Evolutionary conservation across 2,329 filamentous ascomycete genomes (phyloP), one percentile per base, ranked within the genome.

Genomic region (Leptographium radiaticola): DNA sequence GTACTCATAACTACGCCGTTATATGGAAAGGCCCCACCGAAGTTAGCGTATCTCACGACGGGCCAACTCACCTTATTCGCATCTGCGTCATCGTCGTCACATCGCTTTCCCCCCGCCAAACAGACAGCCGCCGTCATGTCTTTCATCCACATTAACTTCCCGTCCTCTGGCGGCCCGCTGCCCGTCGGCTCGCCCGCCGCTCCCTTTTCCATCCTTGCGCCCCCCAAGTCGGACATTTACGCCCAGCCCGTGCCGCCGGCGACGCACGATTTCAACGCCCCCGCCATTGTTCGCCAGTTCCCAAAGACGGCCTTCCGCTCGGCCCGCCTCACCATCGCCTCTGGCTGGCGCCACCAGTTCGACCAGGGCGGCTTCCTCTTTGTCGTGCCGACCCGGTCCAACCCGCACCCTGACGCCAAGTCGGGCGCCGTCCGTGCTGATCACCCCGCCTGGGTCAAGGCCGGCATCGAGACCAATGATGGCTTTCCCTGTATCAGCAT

Each of bases 361-460:
- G 57, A 59, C 54, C 57, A 59, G 45, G 57, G 52, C 46, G 57
- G 57, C 11, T 45, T 59, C 8, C 20, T 59, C 16, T 53, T 59
- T 5, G 49, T 42, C 10, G 13, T 59, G 20, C 57, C 57, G 3
- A 54, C 56, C 8, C 38, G 30, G 31, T 20, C 15, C n/a, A 55
- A 55, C 46, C 53, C 56, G 0, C 2, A 30, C 7, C 57, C 57
- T 0, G 42, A 54, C 53, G 51, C 52, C 16, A 11, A 8, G 2
- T 54, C 44, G 18, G 54, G 52, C 10, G 38, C 7, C 34, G 18
- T 9, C 4, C 16, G 11, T 13, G 38, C 9, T 20, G 34, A 12
- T n/a, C 57, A 59, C 33, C 57, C 57, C 6, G 55, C 57, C n/a
- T 59, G 58, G 58, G 25, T 59, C 51, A 59, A 59, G 51, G 58